Conservation (phyloP, 352 stramenopile species). For the Elongisporangium prolatum region DNA sequence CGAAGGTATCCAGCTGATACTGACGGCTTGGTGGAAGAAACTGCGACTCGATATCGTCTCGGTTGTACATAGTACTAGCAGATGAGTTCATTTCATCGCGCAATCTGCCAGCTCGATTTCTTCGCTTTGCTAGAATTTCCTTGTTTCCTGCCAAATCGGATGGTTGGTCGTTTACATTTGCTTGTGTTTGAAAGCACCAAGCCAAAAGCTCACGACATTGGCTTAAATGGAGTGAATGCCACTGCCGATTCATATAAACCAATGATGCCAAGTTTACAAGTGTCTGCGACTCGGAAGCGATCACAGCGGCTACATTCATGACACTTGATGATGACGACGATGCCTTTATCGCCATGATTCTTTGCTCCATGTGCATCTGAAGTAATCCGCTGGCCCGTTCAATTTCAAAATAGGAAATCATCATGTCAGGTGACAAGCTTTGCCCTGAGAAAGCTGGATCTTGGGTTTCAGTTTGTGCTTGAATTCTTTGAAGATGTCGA, state of each 20-base stretch:
- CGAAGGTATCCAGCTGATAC: neutral
- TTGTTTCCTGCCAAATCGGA: neutral
- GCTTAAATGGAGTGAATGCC: constrained; percentile 6
- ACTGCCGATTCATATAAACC: constrained; percentile 29
- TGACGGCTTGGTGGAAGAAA: neutral
- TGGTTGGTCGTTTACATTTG: neutral
- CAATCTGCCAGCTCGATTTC: neutral
- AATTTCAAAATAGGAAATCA: constrained; percentile 40
- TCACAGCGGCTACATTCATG: constrained; percentile 3
- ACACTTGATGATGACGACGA: neutral
- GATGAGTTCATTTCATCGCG: neutral
- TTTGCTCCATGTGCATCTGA: constrained; percentile 24
- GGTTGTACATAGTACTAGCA: neutral
- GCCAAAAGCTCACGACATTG: constrained; percentile 32
- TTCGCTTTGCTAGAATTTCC: neutral
- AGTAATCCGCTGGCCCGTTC: constrained; percentile 20
- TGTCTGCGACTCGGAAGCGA: constrained; percentile 11
- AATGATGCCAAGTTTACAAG: constrained; percentile 22
- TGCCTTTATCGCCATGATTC: constrained; percentile 14
- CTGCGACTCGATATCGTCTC: neutral
- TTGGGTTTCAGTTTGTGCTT: neutral
- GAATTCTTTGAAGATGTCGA: constrained; percentile 13
- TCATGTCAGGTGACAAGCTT: constrained; percentile 23
- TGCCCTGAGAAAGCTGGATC: neutral
- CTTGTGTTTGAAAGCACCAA: constrained; percentile 23